Evolutionary conservation across 2,329 filamentous ascomycete species (phyloP).

Genomic region (Calonectria honghensis): DNA sequence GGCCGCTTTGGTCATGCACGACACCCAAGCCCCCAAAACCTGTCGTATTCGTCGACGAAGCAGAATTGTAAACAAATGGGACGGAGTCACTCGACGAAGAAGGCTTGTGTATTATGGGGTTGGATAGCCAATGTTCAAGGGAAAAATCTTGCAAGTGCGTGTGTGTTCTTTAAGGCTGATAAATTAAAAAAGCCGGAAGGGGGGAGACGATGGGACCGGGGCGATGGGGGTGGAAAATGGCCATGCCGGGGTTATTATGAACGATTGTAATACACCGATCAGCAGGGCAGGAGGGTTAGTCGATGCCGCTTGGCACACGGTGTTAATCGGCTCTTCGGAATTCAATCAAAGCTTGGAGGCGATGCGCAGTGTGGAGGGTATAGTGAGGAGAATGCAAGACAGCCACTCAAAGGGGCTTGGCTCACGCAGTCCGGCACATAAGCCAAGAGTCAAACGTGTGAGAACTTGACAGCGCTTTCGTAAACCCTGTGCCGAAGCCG

Average conservation of each 20-base stretch:
- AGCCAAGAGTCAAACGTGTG: slow-evolving; percentile 36
- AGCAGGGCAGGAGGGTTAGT: slow-evolving; percentile 41
- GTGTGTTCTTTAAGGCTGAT: slow-evolving; percentile 18
- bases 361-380: slow-evolving; percentile 28
- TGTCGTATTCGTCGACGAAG: slow-evolving; percentile 35
- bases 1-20: slow-evolving; percentile 48
- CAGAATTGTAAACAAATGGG: slow-evolving; percentile 22
- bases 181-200: slow-evolving; percentile 50
- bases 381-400: slow-evolving; percentile 29
- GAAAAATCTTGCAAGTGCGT: neutral
- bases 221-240: slow-evolving; percentile 20
- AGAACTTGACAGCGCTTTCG: slow-evolving; percentile 27
- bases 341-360: slow-evolving; percentile 37
- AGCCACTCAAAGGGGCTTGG: slow-evolving; percentile 40
- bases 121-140: neutral
- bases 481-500: slow-evolving; percentile 37
- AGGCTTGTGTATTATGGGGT: neutral
- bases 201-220: slow-evolving; percentile 40
- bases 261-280: slow-evolving; percentile 47
- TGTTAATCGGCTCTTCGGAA: slow-evolving; percentile 53
- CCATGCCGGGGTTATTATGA: slow-evolving; percentile 49
- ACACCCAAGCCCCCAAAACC: slow-evolving; percentile 47
- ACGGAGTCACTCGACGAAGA: slow-evolving; percentile 36
- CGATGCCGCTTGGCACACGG: slow-evolving; percentile 47
- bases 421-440: slow-evolving; percentile 37